These are phyloP conservation scores for Fraxinus sp. DNA, from an alignment of 305 asterid genomes.

Conservation along the genomic window DNA sequence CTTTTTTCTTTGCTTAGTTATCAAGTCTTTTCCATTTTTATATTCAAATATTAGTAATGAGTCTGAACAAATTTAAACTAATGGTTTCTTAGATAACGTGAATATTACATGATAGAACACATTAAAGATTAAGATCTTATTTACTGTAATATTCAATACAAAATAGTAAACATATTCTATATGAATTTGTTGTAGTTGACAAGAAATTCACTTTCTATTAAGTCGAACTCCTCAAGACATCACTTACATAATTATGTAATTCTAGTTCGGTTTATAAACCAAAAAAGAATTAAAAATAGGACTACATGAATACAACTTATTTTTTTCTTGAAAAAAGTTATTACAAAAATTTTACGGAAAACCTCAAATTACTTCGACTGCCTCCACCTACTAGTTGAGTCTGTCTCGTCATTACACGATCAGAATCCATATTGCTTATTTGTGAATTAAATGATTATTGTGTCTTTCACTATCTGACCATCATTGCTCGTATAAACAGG, in stretches of 20 bases:
- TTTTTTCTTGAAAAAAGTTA: too few species aligned
- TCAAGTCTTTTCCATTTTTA: not conserved
- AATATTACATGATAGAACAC: not conserved
- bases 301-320: not conserved
- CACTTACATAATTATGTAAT: not conserved
- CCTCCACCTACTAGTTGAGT: not conserved
- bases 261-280: not conserved
- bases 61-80: not conserved
- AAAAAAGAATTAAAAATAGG: not conserved
- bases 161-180: not conserved
- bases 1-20: constrained; percentile 14
- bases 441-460: not conserved
- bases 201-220: not conserved
- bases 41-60: not conserved
- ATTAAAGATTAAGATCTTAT: too few species aligned
- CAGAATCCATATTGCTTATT: too few species aligned
- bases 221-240: not conserved
- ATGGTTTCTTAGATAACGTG: not conserved
- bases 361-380: not conserved
- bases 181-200: not conserved
- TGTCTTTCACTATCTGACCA: not conserved
- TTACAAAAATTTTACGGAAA: too few species aligned
- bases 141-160: not conserved
- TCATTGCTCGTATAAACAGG: not conserved
- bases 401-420: too few species aligned